phyloP scores from a whole-genome alignment of 116 monocot species.

The Phalaenopsis hybrid region DNA sequence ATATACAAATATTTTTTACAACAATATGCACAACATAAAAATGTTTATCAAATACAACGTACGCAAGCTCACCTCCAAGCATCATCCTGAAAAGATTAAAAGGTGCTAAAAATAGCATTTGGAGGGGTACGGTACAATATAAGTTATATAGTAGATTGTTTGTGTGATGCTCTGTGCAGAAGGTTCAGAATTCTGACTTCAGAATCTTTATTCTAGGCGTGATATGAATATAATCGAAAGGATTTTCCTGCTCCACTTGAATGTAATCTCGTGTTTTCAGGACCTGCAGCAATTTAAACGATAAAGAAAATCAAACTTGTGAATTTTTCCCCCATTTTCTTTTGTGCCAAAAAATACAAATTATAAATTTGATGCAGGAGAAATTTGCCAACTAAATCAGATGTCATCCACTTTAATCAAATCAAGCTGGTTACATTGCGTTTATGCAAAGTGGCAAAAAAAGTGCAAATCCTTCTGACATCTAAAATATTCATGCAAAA shows the following conservation, averaged over 20 bases:
- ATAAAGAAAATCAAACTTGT: background rate
- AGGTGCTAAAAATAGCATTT: background rate
- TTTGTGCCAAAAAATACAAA: too few species aligned
- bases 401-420: too few species aligned
- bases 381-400: too few species aligned
- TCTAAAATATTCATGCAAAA: too few species aligned
- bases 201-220: constrained; percentile 68
- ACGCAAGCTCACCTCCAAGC: background rate
- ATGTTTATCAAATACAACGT: background rate
- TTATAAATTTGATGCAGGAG: too few species aligned
- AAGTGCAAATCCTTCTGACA: too few species aligned
- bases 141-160: background rate
- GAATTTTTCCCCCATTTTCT: too few species aligned
- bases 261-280: constrained; percentile 86
- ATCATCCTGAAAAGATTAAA: background rate
- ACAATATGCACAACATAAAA: constrained; percentile 11
- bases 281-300: constrained; percentile 41
- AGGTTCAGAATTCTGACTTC: constrained; percentile 71
- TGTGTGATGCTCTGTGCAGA: background rate
- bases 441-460: too few species aligned
- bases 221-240: constrained; percentile 59
- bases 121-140: background rate
- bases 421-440: too few species aligned
- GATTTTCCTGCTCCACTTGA: constrained; percentile 61
- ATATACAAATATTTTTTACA: constrained; percentile 4